Evolutionary conservation across 192 early-diverging fungal genomes (phyloP).

Genomic region (Mortierella hygrophila): DNA sequence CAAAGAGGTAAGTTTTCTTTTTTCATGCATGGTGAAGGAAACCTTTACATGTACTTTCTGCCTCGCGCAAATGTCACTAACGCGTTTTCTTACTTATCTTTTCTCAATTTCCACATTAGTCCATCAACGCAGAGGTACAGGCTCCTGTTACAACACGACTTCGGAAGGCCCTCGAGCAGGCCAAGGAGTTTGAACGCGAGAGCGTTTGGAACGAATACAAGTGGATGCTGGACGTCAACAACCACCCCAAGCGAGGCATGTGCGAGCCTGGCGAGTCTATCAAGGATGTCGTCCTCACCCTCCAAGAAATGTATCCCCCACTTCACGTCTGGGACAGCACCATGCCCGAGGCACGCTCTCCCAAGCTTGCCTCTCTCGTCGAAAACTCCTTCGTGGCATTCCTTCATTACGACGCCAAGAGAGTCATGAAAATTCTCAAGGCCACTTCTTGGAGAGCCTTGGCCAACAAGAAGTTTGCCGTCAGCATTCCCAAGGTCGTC

Average conservation of each 20-base stretch:
- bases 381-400: conserved; percentile 21
- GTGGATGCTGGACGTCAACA: conserved; percentile 25
- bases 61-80: neutral
- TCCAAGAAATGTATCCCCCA: conserved; percentile 43
- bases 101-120: neutral
- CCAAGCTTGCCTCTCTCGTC: conserved; percentile 24
- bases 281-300: conserved; percentile 27
- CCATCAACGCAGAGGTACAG: neutral
- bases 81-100: neutral
- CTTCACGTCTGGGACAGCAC: conserved; percentile 15
- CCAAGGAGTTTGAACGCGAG: conserved; percentile 37
- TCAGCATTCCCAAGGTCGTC: conserved; percentile 15
- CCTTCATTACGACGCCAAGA: conserved; percentile 22
- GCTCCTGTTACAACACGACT: conserved; percentile 27
- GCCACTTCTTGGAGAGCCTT: conserved; percentile 8
- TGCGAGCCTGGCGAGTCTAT: conserved; percentile 36
- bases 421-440: conserved; percentile 35
- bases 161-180: conserved; percentile 15
- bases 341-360: conserved; percentile 10
- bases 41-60: neutral
- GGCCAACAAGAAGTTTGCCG: neutral
- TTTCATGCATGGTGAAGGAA: neutral
- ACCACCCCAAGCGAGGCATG: conserved; percentile 12
- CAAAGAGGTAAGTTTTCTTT: conserved; percentile 10
- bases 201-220: conserved; percentile 25